Base-by-base conservation (phyloP, 352 stramenopile genomes). In the Globisporangium viniferum region DNA sequence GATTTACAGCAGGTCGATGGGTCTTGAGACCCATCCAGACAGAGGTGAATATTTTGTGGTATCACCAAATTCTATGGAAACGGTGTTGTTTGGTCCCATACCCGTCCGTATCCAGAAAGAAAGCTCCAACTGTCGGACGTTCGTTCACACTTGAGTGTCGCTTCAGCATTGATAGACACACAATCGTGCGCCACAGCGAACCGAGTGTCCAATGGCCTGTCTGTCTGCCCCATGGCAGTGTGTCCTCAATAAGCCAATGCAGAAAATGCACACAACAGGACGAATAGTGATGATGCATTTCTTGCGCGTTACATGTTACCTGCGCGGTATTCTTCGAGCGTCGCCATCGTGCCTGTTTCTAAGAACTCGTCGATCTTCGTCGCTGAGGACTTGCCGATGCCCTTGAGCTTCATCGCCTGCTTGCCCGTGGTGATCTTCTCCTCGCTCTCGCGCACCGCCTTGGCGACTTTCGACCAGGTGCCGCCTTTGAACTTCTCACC, bases 281-380 rank as follows among this genome's bases (percentile, higher is more conserved):
- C 20, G 2, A 3, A 49, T 39, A 48, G 31, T 12, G 24, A 22
- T 6, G 5, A 22, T 54, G 15, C 9, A 20, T 49, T 49, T 49
- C 41, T 49, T 49, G 15, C 15, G 15, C 5, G 2, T 77, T 87
- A 92, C 80, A 93, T 83, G 64, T 95, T 94, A 18, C 88, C 88
- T 73, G 84, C 88, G 14, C 88, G 86, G 68, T 91, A 95, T 62
- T 96, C 86, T 60, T 96, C 87, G 41, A 96, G 80, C 59, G 77
- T 88, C 61, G 79, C 72, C 33, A 96, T 76, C 18, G 85, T 95
- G 53, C 88, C 89, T 0, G 86, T 92, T 64, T 94, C 84, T 9
- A 96, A 59, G 62, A 93, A 95, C 69, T 96, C 89, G 59, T 96
- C 89, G 65, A 96, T 95, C 73, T 93, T 94, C 35, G 72, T 73